These are phyloP conservation scores for Parachlorella kessleri DNA, from an alignment of 139 green algal genomes.

Conservation along the genomic window DNA sequence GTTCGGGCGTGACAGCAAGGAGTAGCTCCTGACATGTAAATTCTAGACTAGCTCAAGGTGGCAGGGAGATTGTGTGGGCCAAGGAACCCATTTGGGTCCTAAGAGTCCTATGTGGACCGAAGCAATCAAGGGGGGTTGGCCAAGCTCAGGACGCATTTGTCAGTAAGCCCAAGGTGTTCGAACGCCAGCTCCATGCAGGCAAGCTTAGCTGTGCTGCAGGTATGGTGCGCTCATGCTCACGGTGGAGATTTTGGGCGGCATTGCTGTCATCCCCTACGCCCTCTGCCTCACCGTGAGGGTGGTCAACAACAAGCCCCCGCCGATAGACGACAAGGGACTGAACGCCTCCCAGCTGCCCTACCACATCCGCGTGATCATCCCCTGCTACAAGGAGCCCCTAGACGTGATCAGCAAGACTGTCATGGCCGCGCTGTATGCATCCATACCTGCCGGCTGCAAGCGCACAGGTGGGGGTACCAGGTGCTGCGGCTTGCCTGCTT, in stretches of 20 bases:
- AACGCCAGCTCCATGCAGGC: too few species aligned
- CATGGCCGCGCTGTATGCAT: conserved; percentile 45
- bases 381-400: conserved; percentile 67
- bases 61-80: too few species aligned
- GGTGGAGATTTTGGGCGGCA: conserved; percentile 56
- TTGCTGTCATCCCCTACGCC: conserved; percentile 60
- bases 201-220: conserved; percentile 14
- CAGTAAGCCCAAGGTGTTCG: too few species aligned
- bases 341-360: conserved; percentile 44
- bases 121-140: too few species aligned
- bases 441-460: conserved; percentile 44
- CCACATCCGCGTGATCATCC: conserved; percentile 61
- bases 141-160: too few species aligned
- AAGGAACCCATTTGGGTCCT: too few species aligned
- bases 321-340: conserved; percentile 16
- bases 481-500: too few species aligned
- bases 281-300: conserved; percentile 42
- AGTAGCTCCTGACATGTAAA: too few species aligned
- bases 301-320: conserved; percentile 18
- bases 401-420: conserved; percentile 61
- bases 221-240: conserved; percentile 53
- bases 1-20: too few species aligned
- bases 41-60: too few species aligned
- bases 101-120: too few species aligned
- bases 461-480: conserved; percentile 34